Conservation (phyloP, 495 filamentous ascomycete species). For the Neurospora sp. region DNA sequence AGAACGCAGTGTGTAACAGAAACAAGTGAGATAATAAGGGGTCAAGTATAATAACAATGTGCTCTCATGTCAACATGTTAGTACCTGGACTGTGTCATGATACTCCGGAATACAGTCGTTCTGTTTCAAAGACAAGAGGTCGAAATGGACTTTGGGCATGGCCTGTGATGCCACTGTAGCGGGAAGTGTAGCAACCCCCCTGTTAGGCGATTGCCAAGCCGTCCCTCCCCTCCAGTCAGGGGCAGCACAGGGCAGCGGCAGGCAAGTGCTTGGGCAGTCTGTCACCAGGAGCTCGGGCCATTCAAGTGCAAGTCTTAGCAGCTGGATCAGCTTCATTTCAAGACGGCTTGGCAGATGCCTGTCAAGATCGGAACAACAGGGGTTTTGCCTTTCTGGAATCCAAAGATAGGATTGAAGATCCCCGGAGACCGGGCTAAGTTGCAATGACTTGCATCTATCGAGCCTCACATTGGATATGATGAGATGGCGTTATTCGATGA, state of each 20-base stretch:
- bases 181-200: not conserved
- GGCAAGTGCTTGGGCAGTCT: not conserved
- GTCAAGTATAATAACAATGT: not conserved
- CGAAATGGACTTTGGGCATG: not conserved
- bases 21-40: not conserved
- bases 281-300: not conserved
- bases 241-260: not conserved
- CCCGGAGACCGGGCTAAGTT: not conserved
- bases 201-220: not conserved
- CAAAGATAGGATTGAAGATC: not conserved
- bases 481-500: not conserved
- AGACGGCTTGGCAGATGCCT: not conserved
- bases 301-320: not conserved
- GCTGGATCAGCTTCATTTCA: not conserved
- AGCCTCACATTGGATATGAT: not conserved
- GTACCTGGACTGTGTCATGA: not conserved
- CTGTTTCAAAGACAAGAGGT: not conserved
- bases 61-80: not conserved
- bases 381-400: not conserved
- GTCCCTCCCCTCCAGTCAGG: not conserved
- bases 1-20: not conserved
- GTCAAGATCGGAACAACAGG: not conserved
- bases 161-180: not conserved
- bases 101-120: not conserved
- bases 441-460: not conserved